These are phyloP conservation scores for Lenwebbia sp. DNA, from an alignment of 345 rosid genomes.

Conservation along the genomic window DNA sequence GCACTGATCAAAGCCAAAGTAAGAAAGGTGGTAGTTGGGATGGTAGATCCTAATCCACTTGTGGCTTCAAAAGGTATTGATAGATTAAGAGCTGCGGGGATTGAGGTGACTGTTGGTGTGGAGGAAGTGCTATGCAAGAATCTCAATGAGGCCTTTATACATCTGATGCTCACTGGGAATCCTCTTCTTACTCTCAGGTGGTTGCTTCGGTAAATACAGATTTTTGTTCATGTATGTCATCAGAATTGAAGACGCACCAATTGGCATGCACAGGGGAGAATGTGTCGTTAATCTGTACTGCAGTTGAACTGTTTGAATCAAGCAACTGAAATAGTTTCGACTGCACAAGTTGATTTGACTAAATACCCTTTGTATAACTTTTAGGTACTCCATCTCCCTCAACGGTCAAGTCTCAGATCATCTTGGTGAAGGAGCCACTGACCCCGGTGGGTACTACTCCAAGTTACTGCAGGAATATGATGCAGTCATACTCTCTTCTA, in stretches of 20 bases:
- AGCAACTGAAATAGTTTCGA: neutral
- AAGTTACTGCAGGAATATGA: constrained; percentile 70
- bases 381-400: constrained; percentile 65
- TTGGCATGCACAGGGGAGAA: neutral
- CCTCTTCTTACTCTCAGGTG: constrained; percentile 68
- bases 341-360: neutral
- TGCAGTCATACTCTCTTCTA: constrained; percentile 39
- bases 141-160: constrained; percentile 69
- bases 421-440: constrained; percentile 49
- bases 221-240: neutral
- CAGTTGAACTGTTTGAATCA: neutral
- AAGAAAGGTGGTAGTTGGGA: constrained; percentile 78
- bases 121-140: constrained; percentile 74
- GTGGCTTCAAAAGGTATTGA: constrained; percentile 71
- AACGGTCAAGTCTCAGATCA: constrained; percentile 46
- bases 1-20: constrained; percentile 84
- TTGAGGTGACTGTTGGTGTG: constrained; percentile 60
- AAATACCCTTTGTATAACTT: neutral
- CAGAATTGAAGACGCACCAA: neutral
- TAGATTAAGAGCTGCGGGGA: constrained; percentile 59
- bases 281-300: neutral
- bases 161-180: constrained; percentile 56
- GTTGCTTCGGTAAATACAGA: neutral
- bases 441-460: constrained; percentile 72
- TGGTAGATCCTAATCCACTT: constrained; percentile 90